Evolutionary conservation across 108 stramenopile genomes (phyloP).

Genomic region (Nitzschia inconspicua): DNA sequence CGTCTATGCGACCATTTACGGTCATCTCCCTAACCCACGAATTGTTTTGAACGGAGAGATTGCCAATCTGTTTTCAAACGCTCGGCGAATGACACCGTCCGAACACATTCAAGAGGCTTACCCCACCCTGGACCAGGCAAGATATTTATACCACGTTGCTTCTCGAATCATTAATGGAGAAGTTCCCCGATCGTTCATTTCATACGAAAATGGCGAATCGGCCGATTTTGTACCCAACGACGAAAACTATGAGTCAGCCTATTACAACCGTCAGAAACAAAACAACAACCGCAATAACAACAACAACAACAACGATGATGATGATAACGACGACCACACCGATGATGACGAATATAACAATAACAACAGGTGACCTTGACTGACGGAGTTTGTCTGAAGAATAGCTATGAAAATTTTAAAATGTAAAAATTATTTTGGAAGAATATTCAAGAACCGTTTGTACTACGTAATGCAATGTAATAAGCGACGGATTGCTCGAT

Average conservation of each 20-base stretch:
- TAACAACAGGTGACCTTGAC: too few species aligned
- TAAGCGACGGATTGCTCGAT: too few species aligned
- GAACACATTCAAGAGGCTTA: conserved; percentile 24
- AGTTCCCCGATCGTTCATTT: conserved; percentile 6
- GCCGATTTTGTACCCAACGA: conserved; percentile 15
- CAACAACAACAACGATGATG: not conserved
- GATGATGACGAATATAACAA: not conserved
- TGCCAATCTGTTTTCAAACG: conserved; percentile 22
- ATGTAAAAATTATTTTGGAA: too few species aligned
- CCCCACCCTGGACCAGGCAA: conserved; percentile 22
- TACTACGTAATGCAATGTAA: too few species aligned
- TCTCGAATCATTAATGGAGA: conserved; percentile 28
- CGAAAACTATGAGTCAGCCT: too few species aligned
- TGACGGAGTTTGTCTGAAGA: too few species aligned
- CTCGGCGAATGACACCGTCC: conserved; percentile 36
- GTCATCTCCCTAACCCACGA: conserved; percentile 22
- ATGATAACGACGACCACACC: not conserved
- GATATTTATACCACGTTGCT: conserved; percentile 44
- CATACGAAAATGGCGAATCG: conserved; percentile 5
- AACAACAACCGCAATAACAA: not conserved
- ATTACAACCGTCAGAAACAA: too few species aligned
- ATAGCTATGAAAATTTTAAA: too few species aligned
- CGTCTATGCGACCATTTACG: conserved; percentile 38
- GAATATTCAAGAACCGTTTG: too few species aligned
- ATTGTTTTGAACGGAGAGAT: not conserved